Base-by-base conservation (phyloP, 2,329 filamentous ascomycete genomes). In the Penicillium sp. region DNA sequence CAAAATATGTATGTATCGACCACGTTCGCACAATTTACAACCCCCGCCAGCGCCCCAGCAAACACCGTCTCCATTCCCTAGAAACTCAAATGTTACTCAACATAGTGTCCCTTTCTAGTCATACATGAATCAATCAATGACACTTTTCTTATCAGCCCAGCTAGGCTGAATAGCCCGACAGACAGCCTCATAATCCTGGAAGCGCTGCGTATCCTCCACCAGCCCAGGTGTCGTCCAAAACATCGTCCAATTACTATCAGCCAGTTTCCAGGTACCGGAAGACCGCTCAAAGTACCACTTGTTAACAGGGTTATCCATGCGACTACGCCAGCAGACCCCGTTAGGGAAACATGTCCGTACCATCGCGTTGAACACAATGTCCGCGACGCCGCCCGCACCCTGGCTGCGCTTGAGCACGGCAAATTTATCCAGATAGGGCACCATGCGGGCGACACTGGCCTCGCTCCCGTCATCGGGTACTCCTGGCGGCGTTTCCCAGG, bases 201-300 rank as follows among this genome's bases (percentile, higher is more conserved):
- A 83, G 44, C 74, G 79, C 56, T 78, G 74, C 34, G 78, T 75
- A 55, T 82, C 69, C 50, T 79, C 79, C 43, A 82, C 75, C 40
- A 84, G 76, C 52, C 87, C 78, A 43, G 84, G 83, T 0, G 89
- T 94, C 1, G 94, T 99, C 92, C 94, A 99, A 68, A 99, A 99
- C 91, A 97, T 97, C 3, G 91, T 91, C 94, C 94, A 99, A 63
- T 92, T 87, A 42, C 84, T 89, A n/a, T 83, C 85, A 0, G 82
- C 80, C 35, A 99, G 76, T 75, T 95, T 94, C 81, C 87, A 89
- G 2, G 87, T 92, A 0, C 94, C 94, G 44, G 83, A 78, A 2
- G 90, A 90, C 44, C 94, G 82, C 74, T 99, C 94, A 74, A 97
- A 97, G 72, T 99, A 99, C 94, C 94, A 99, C 70, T 97, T 97